Percentiles rank a stretch among this genome's conserved stretches.
phyloP scores from a whole-genome alignment of 352 stramenopile genomes.

The Vaucheria bursata region DNA sequence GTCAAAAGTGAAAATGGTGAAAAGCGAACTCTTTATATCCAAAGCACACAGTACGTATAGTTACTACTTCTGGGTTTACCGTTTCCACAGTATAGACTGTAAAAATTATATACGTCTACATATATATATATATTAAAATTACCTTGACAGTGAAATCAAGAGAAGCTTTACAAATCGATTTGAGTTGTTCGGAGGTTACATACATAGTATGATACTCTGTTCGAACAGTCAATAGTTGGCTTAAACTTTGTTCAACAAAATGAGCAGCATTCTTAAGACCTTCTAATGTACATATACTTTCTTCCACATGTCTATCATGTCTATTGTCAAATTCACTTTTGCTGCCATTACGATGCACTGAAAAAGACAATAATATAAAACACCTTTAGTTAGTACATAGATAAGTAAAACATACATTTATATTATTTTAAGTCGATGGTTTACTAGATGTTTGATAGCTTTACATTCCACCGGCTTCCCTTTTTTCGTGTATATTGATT shows the following conservation, averaged over 20 bases:
- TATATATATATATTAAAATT: neutral
- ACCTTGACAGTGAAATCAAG: neutral
- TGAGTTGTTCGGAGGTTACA: conserved; percentile 23
- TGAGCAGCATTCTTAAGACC: conserved; percentile 11
- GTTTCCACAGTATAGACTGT: neutral
- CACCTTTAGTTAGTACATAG: no score
- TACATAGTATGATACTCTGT: conserved; percentile 29
- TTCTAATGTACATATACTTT: neutral
- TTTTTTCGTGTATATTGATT: no score
- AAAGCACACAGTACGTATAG: no score
- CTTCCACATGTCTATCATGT: neutral
- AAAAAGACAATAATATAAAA: neutral
- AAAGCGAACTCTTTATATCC: no score
- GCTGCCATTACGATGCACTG: neutral
- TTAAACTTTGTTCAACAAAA: conserved; percentile 35
- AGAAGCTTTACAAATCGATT: conserved; percentile 25
- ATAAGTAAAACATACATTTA: no score
- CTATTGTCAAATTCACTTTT: neutral
- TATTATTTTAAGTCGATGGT: no score
- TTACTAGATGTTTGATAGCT: no score
- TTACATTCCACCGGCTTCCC: no score
- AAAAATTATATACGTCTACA: neutral
- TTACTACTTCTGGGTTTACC: no score
- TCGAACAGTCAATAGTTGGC: conserved; percentile 31
- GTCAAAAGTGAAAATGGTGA: no score